A percentile compares a stretch with the other conserved stretches of the same genome.
These are phyloP conservation scores for Scedosporium apiospermum DNA, from an alignment of 2,329 filamentous ascomycete species.

Conservation along the genomic window DNA sequence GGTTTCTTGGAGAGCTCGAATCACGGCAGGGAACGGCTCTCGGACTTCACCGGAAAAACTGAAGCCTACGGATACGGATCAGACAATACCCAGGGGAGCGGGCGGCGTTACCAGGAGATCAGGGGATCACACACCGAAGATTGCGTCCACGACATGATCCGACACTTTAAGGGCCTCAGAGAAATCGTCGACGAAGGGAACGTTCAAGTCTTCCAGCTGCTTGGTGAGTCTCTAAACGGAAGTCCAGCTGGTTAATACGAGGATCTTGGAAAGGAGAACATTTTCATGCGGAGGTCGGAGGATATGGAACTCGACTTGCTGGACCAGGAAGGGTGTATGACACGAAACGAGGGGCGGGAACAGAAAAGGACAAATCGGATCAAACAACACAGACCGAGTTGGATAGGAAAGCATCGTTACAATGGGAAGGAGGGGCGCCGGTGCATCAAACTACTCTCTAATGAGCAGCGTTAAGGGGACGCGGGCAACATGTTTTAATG, in stretches of 20 bases:
- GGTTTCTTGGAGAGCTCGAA: slow-evolving; percentile 64
- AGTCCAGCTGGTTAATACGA: slow-evolving; percentile 5
- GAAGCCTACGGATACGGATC: slow-evolving; percentile 49
- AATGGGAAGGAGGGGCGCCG: not conserved
- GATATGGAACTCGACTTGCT: not conserved
- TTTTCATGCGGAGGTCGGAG: not conserved
- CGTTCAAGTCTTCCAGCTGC: slow-evolving; percentile 72
- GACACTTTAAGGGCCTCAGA: slow-evolving; percentile 51
- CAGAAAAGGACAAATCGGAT: not conserved
- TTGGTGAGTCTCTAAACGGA: slow-evolving; percentile 60
- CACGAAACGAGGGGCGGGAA: not conserved
- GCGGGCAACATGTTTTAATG: not conserved
- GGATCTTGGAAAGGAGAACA: not conserved
- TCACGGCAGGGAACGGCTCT: slow-evolving; percentile 81
- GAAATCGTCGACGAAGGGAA: slow-evolving; percentile 83
- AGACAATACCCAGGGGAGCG: slow-evolving; percentile 5
- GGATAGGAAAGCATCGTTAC: not conserved
- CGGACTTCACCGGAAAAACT: slow-evolving; percentile 86
- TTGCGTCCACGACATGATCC: slow-evolving; percentile 82
- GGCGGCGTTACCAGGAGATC: not conserved
- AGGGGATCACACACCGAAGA: slow-evolving; percentile 59
- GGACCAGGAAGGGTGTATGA: not conserved
- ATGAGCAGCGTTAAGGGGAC: not conserved
- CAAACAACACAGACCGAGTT: not conserved
- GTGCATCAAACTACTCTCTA: not conserved